Conservation (phyloP, 2,329 filamentous ascomycete genomes). For the Alternaria tenuissima region DNA sequence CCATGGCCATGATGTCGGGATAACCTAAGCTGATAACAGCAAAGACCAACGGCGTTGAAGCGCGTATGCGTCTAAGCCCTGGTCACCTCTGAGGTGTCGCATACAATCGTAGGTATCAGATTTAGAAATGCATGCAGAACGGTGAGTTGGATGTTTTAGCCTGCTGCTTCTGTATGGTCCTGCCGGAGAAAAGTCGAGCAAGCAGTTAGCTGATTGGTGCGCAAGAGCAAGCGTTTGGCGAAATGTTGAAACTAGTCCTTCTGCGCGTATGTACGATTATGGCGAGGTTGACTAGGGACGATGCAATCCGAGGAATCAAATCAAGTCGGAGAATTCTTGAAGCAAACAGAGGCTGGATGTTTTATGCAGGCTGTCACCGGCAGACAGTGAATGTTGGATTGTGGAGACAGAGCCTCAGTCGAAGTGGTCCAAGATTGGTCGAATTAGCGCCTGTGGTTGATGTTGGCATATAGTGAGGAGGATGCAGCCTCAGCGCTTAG, state of each 20-base stretch:
- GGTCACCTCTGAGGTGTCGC: constrained; percentile 25
- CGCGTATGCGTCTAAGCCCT: constrained; percentile 39
- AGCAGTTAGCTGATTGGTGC: constrained; percentile 32
- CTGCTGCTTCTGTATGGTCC: constrained; percentile 33
- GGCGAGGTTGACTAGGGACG: constrained; percentile 42
- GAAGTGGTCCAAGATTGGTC: constrained; percentile 39
- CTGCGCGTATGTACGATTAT: constrained; percentile 31
- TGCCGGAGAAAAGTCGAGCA: constrained; percentile 26
- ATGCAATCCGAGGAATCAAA: constrained; percentile 28
- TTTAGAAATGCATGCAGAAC: constrained; percentile 41
- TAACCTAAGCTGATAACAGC: constrained; percentile 39
- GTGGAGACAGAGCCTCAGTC: constrained; percentile 25
- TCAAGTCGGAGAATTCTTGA: constrained; percentile 27
- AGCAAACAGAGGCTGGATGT: constrained; percentile 26
- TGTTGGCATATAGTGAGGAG: constrained; percentile 32
- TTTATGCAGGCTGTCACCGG: constrained; percentile 32
- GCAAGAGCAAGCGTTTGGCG: constrained; percentile 26
- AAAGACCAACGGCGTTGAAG: constrained; percentile 35
- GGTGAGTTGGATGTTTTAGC: constrained; percentile 36
- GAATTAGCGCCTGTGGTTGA: constrained; percentile 41
- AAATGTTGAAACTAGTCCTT: constrained; percentile 41
- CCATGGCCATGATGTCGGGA: constrained; percentile 42
- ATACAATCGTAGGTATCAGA: constrained; percentile 35
- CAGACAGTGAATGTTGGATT: constrained; percentile 16
- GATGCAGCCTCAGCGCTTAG: constrained; percentile 46